Base-by-base conservation (phyloP, 768 basidiomycete species). In the Trametes sanguinea region DNA sequence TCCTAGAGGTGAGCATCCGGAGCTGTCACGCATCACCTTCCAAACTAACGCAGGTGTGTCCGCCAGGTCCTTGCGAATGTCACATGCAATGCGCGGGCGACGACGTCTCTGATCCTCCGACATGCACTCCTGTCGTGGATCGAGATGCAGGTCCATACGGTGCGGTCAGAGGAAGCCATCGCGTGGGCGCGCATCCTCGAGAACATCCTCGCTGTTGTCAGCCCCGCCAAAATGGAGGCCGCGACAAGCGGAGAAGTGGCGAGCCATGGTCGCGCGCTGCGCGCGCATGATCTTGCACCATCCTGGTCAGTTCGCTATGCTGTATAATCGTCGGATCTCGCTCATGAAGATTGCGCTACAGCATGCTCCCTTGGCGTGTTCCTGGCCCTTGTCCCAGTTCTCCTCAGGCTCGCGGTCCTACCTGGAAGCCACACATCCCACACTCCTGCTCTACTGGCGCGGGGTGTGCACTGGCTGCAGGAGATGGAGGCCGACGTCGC, bases 61-160 rank as follows among this genome's bases (percentile, higher is more conserved):
- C 43, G n/a, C n/a, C 60, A 94, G 90, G 81, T 93, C 4, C 78
- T 95, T 1, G 86, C 88, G 2, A 91, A 88, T 68, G 68, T 94
- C 57, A 90, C 91, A 0, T 84, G 81, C 67, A 87, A 90, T 67
- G 65, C 75, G 0, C 84, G 88, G 65, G 92, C 92, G 0, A 81
- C 85, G 6, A 84, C 80, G 10, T 88, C 89, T 0, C 78, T 96
- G 45, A 75, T 94, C 10, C 77, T 92, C 52, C 87, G 87, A 66
- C 86, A 88, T 0, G 82, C 84, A 1, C 77, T 95, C 7, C 75
- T 96, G 2, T 74, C 86, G 0, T 98, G 95, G 95, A 85, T 95
- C 29, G 87, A 90, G 69, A 85, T 90, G 75, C 90, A 92, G 67
- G 68, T 91, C 8, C 73, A 74, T 57, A 64, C 56, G 9, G 30